Base-by-base conservation (phyloP, 2,329 filamentous ascomycete species). In the Atkinsonella hypoxylon region DNA sequence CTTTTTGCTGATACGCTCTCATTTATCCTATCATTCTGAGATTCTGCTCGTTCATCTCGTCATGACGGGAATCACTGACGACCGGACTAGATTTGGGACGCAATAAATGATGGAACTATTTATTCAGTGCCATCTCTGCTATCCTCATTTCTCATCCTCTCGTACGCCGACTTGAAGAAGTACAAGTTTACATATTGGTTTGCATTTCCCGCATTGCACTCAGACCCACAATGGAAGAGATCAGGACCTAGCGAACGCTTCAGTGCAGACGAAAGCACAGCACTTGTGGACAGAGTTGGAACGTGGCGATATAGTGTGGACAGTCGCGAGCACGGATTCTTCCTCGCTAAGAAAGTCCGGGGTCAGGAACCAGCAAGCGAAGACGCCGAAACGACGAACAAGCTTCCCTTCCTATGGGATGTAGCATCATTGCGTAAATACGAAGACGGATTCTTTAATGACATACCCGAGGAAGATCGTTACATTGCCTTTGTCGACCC, bases 121-220 rank as follows among this genome's bases (percentile, higher is more conserved):
- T 97, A 95, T 69, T 93, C 89, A 10, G 87, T 91, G 47, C 93
- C 93, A 2, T 96, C 91, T 4, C 77, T 97, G 2, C 81, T 98
- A 17, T 83, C 89, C 4, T 93, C 88, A 7, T 97, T 96, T 66
- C 78, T 87, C 26, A 82, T 94, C 52, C 81, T 97, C 44, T 95
- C 89, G 15, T 98, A 88, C 65, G 91, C 93, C 55, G 91, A 98
- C 63, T 77, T 98, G 34, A 98, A 98, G 67, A 96, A 94, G 64
- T 97, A 97, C 71, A 88, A 84, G 55, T 96, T 97, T 64, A 89
- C 85, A n/a, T 97, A 97, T 69, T 95, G 94, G 82, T 97, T 97
- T 67, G 91, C 86, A 5, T 98, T 95, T 62, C 93, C 93, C 1
- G 89, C 91, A 15, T 76, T 98, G 43, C 90, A 95, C 64, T 95